Base-by-base conservation (phyloP, 2,329 filamentous ascomycete genomes). In the Aspergillus ibericus region DNA sequence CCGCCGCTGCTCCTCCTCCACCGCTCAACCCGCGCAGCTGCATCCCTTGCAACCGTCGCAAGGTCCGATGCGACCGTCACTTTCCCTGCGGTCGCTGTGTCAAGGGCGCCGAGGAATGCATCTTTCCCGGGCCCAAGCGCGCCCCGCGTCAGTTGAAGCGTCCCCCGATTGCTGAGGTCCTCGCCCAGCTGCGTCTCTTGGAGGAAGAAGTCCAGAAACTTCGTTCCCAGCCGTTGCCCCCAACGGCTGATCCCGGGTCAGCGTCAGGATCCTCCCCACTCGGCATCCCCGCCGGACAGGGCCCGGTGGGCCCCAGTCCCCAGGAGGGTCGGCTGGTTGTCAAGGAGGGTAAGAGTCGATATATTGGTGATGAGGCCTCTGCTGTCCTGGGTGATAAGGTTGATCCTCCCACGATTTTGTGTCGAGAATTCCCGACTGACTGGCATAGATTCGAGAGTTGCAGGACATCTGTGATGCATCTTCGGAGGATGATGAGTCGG, bases 1-100 rank as follows among this genome's bases (percentile, higher is more conserved):
- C 35, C 4, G n/a, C n/a, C 10, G 35, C 35, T 16, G 8, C 35
- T 16, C 35, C 15, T 6, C 15, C 35, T 2, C 34, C 34, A 4
- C 27, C 27, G 29, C 29, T 9, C 29, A 32, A 47, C 15, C 42
- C 42, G 20, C 63, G 65, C 16, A 70, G 68, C 40, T 75, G 73
- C 44, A 54, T 56, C n/a, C 56, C 61, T 4, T 76, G 73, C 62
- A 69, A 70, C 56, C 61, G 65, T 22, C 65, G 65, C 38, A 76
- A 75, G 53, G 60, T 75, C 18, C 66, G 69, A 13, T 76, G 73
- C 46, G 67, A 72, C 59, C 71, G 70, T 56, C 63, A 57, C 27
- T 36, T 66, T n/a, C 72, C 71, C 7, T 76, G 73, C 55, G 38
- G 25, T 3, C 32, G 47, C 1, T 69, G 66, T 38, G 15, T 62